Evolutionary conservation across 2,329 filamentous ascomycete genomes (phyloP), one percentile per base, ranked within the genome.

Genomic region (Aciculosporium take): DNA sequence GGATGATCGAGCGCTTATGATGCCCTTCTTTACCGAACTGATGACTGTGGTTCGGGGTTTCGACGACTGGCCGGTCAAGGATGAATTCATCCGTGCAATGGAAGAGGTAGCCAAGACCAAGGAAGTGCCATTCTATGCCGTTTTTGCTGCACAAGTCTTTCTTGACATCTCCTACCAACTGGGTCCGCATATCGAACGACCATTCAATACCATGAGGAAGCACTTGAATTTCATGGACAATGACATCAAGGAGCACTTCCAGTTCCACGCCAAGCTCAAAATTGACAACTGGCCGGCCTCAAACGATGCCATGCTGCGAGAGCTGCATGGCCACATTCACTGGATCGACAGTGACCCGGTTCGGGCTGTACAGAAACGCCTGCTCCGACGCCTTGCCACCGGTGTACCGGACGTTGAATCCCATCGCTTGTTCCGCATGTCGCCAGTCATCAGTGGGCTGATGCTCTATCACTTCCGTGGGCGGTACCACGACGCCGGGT

Each of bases 71-170:
- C 55, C 55, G 0, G 49, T 56, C 5, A 48, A 61, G 32, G 65
- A 68, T 39, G 59, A 62, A 40, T 53, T 66, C 25, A 50, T 59
- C 3, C 58, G 59, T 1, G 58, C 57, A 1, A 49, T 66, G 9
- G 48, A 50, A 18, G 49, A 60, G 30, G 42, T 63, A 15, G 47
- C 52, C 23, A 43, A 51, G 5, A 63, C 57, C 0, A 35, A 44
- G 2, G 34, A 55, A 5, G 40, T 64, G 2, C 50, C 64, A 0
- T 56, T 66, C 30, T 59, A 54, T 44, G 50, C 61, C 7, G 50
- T 59, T 1, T 68, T 67, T 41, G 62, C 61, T 7, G 51, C 56
- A 4, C 63, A 68, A 36, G 42, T 64, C 9, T 62, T 61, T 42
- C 57, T 69, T 4, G 65, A 68, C 32, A 60, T 65, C 27, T 56